Evolutionary conservation across 768 basidiomycete genomes (phyloP).

Genomic region (Phylloporus rhodoxanthus): DNA sequence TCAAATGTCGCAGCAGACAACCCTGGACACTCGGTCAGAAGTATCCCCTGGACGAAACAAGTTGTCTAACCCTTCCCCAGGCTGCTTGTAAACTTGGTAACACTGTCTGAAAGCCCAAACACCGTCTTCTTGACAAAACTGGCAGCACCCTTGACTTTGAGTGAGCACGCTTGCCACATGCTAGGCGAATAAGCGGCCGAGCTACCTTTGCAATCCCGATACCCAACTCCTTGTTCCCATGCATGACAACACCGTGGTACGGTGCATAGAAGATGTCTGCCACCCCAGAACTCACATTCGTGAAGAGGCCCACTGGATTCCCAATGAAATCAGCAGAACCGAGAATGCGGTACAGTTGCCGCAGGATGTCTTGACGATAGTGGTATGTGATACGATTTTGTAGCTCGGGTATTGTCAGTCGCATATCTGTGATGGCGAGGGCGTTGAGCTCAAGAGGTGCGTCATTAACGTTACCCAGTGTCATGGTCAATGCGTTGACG

Average conservation of each 20-base stretch:
- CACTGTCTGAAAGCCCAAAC: conserved; percentile 90
- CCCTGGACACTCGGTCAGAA: conserved; percentile 41
- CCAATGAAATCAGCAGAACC: conserved; percentile 98
- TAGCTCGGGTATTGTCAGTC: conserved; percentile 78
- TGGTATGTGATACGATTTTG: conserved; percentile 82
- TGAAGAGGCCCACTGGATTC: conserved; percentile 95
- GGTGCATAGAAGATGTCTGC: conserved; percentile 99
- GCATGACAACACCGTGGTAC: conserved; percentile 93
- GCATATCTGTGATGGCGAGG: conserved; percentile 90
- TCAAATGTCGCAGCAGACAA: conserved; percentile 96
- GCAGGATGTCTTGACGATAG: conserved; percentile 88
- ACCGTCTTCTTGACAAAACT: conserved; percentile 99
- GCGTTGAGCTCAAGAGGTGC: conserved; percentile 93
- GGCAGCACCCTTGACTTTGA: conserved; percentile 71
- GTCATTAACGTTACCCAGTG: conserved; percentile 94
- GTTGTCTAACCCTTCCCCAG: conserved; percentile 76
- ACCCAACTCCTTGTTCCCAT: conserved; percentile 90
- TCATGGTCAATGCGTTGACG: conserved; percentile 93
- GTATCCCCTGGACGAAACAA: not conserved
- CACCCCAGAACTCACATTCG: conserved; percentile 95
- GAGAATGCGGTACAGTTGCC: conserved; percentile 91
- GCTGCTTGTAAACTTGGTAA: conserved; percentile 98
- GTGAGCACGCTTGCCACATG: conserved; percentile 10
- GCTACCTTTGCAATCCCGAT: conserved; percentile 88
- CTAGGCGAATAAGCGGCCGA: not conserved